phyloP scores from a whole-genome alignment of 163 green algal genomes.

The Scenedesmus sp. region DNA sequence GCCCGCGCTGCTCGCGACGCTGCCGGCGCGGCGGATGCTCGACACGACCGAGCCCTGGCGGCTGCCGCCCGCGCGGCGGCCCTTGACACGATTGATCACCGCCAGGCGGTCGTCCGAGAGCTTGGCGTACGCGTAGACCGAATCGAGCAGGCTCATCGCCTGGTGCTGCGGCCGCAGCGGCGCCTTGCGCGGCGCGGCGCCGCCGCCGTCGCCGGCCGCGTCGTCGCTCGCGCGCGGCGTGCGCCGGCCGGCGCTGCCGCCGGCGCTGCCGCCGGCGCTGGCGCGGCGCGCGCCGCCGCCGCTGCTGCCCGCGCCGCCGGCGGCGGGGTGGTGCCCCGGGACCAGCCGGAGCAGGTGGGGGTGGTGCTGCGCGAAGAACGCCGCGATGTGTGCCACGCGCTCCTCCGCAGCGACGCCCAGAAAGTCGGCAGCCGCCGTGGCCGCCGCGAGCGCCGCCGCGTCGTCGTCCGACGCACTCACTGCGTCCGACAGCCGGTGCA shows the following conservation, averaged over 20 bases:
- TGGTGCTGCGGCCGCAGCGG: slow-evolving; percentile 23
- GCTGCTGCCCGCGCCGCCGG: background rate
- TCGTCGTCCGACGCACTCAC: background rate
- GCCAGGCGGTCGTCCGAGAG: slow-evolving; percentile 37
- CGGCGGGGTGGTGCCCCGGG: background rate
- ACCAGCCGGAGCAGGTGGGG: slow-evolving; percentile 36
- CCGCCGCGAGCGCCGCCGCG: slow-evolving; percentile 7
- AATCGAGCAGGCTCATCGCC: slow-evolving; percentile 24
- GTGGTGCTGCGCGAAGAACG: slow-evolving; percentile 34
- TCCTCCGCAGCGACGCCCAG: slow-evolving; percentile 5
- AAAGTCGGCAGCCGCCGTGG: slow-evolving; percentile 28
- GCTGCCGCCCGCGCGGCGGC: slow-evolving; percentile 2
- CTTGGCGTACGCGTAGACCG: slow-evolving; percentile 42
- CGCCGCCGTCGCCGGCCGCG: background rate
- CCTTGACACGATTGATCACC: slow-evolving; percentile 35
- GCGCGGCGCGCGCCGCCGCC: background rate
- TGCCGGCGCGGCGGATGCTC: background rate
- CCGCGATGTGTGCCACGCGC: slow-evolving; percentile 24
- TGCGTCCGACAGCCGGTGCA: slow-evolving; percentile 17
- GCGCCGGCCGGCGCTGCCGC: slow-evolving; percentile 4
- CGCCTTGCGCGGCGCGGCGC: background rate
- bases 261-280: background rate
- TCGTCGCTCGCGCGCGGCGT: background rate
- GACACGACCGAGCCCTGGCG: slow-evolving; percentile 5
- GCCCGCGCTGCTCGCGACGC: slow-evolving; percentile 26